Percentiles rank a stretch among this genome's conserved stretches.
These are phyloP conservation scores for Penicillium tannophilum DNA, from an alignment of 495 filamentous ascomycete genomes.

Conservation along the genomic window DNA sequence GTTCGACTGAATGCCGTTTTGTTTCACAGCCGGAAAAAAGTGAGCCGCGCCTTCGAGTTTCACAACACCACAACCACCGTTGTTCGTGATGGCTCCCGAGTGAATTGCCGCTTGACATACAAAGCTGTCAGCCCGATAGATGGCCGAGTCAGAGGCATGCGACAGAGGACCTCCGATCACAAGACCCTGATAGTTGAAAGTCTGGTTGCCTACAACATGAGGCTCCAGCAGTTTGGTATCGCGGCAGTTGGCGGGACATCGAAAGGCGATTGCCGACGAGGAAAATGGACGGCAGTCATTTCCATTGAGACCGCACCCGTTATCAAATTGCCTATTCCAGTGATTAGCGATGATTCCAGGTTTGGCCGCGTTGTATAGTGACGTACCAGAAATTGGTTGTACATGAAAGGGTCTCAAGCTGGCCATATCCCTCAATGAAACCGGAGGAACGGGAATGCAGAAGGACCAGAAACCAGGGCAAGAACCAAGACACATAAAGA, in stretches of 20 bases:
- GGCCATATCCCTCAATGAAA: slow-evolving; percentile 70
- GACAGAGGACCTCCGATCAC: slow-evolving; percentile 73
- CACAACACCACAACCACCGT: slow-evolving; percentile 77
- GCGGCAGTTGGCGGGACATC: slow-evolving; percentile 77
- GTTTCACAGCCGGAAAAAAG: slow-evolving; percentile 59
- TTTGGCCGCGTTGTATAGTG: not conserved
- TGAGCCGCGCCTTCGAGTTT: slow-evolving; percentile 67
- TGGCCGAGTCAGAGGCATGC: slow-evolving; percentile 33
- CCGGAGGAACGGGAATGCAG: slow-evolving; percentile 62
- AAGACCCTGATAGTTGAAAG: slow-evolving; percentile 67
- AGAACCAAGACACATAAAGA: slow-evolving; percentile 70
- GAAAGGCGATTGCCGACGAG: slow-evolving; percentile 68
- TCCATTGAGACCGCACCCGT: slow-evolving; percentile 78
- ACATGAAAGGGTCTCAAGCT: slow-evolving; percentile 67
- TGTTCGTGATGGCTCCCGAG: slow-evolving; percentile 68
- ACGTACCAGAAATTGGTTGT: slow-evolving; percentile 59
- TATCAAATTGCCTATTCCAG: slow-evolving; percentile 60
- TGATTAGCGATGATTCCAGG: not conserved
- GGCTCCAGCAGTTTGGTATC: slow-evolving; percentile 68
- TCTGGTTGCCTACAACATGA: slow-evolving; percentile 71
- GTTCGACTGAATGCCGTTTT: slow-evolving; percentile 66
- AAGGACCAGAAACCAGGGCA: slow-evolving; percentile 69
- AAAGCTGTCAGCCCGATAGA: slow-evolving; percentile 83
- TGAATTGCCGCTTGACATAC: slow-evolving; percentile 83
- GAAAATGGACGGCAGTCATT: slow-evolving; percentile 80